Conservation (phyloP, 352 stramenopile species). For the Pythium graminicola region DNA sequence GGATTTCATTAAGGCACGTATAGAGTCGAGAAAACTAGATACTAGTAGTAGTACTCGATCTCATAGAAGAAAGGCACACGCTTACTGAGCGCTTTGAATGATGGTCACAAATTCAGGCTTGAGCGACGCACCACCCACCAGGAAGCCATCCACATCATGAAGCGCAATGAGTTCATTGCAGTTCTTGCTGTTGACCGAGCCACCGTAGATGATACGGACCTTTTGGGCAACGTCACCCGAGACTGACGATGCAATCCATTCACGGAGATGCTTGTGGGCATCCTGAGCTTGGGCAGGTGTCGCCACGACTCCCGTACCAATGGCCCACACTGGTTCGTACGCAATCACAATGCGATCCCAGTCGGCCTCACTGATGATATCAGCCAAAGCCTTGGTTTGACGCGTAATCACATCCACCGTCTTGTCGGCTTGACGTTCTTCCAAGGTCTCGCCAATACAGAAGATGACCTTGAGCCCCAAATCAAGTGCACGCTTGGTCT, state of each 20-base stretch:
- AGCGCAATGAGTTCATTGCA: conserved; percentile 84
- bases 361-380: conserved; percentile 78
- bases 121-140: conserved; percentile 91
- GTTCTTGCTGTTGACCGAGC: conserved; percentile 91
- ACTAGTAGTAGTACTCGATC: neutral
- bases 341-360: conserved; percentile 90
- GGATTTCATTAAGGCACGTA: conserved; percentile 6
- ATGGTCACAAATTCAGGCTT: conserved; percentile 91
- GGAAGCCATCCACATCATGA: conserved; percentile 88
- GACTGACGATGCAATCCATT: conserved; percentile 71
- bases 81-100: conserved; percentile 55
- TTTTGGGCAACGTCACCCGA: conserved; percentile 54
- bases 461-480: conserved; percentile 92
- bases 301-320: conserved; percentile 95
- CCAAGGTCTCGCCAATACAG: conserved; percentile 95
- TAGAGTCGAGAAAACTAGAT: conserved; percentile 2
- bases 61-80: neutral
- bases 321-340: conserved; percentile 97
- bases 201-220: conserved; percentile 89
- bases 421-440: conserved; percentile 83
- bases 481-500: conserved; percentile 88
- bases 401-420: conserved; percentile 91
- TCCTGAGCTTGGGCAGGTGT: conserved; percentile 94
- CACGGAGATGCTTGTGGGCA: conserved; percentile 79
- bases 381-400: conserved; percentile 92